Evolutionary conservation across 345 rosid genomes (phyloP).

Genomic region (Murraya paniculata): DNA sequence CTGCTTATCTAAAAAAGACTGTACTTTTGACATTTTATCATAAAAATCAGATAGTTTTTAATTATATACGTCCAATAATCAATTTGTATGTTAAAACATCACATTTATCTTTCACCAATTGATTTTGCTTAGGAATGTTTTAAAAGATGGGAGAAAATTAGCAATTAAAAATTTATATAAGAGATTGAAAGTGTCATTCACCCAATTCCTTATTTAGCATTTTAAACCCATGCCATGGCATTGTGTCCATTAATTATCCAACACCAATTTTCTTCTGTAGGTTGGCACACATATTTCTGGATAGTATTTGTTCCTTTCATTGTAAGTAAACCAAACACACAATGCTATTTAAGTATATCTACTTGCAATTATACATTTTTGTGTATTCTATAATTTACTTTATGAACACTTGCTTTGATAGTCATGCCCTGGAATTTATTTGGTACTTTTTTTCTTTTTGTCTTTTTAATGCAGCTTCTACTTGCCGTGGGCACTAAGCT

Average conservation of each 20-base stretch:
- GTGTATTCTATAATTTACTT: neutral
- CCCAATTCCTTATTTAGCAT: too few relatives aligned
- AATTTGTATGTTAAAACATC: too few relatives aligned
- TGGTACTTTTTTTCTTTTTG: too few relatives aligned
- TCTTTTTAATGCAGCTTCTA: constrained; percentile 9
- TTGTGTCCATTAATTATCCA: neutral
- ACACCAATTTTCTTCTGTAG: constrained; percentile 39
- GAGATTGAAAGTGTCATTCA: constrained; percentile 35
- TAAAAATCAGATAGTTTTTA: too few relatives aligned
- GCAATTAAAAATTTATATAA: too few relatives aligned
- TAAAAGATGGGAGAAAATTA: too few relatives aligned
- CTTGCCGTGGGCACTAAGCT: constrained; percentile 4
- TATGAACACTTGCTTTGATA: neutral
- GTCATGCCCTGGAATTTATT: neutral
- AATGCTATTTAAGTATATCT: too few relatives aligned
- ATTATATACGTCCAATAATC: too few relatives aligned
- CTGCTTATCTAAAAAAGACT: too few relatives aligned
- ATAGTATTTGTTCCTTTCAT: constrained; percentile 63
- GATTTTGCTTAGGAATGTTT: too few relatives aligned
- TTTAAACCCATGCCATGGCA: neutral
- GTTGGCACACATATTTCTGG: constrained; percentile 78
- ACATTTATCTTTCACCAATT: too few relatives aligned
- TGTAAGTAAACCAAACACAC: constrained; percentile 36
- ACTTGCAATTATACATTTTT: neutral
- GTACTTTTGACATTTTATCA: too few relatives aligned